These are phyloP conservation scores for Physcomitrium patens DNA, from an alignment of 225 moss, liverwort and hornwort genomes.

Conservation along the genomic window DNA sequence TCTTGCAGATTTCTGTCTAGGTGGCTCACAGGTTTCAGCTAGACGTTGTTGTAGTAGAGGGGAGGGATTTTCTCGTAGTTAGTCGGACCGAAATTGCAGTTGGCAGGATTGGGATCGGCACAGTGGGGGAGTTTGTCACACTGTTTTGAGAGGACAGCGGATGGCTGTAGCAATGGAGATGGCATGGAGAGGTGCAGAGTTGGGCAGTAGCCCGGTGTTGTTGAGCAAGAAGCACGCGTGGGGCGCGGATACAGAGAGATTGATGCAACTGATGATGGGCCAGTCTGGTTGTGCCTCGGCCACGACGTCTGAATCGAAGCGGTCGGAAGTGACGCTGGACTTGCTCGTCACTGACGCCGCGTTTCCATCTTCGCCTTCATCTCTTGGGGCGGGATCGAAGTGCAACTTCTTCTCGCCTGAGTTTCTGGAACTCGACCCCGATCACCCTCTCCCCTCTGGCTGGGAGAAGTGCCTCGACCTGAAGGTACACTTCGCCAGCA, in stretches of 20 bases:
- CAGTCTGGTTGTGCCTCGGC: slow-evolving; percentile 9
- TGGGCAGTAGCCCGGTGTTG: slow-evolving; percentile 14
- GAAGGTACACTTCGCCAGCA: slow-evolving; percentile 30
- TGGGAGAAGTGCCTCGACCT: slow-evolving; percentile 71
- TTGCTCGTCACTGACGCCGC: slow-evolving; percentile 27
- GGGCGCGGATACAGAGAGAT: slow-evolving; percentile 55
- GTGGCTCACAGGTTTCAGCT: too few relatives aligned
- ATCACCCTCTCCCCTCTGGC: slow-evolving; percentile 47
- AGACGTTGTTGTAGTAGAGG: too few relatives aligned
- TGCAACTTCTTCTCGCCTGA: slow-evolving; percentile 21
- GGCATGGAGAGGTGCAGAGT: slow-evolving; percentile 45
- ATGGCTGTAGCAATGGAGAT: slow-evolving; percentile 57
- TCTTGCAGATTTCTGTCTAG: too few relatives aligned
- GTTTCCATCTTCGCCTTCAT: too few relatives aligned
- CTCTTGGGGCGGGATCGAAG: neutral
- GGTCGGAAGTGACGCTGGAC: slow-evolving; percentile 40
- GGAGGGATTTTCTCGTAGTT: too few relatives aligned
- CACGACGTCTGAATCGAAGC: neutral
- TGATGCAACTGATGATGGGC: slow-evolving; percentile 63
- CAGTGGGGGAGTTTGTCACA: too few relatives aligned
- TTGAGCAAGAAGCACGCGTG: slow-evolving; percentile 41
- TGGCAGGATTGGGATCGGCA: too few relatives aligned
- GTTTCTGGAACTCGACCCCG: slow-evolving; percentile 55
- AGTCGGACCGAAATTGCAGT: too few relatives aligned
- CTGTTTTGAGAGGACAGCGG: neutral